A percentile compares a stretch with the other conserved stretches of the same genome.
Evolutionary conservation across 257 asterid genomes (phyloP).

Genomic region (Craterostigma plantagineum): DNA sequence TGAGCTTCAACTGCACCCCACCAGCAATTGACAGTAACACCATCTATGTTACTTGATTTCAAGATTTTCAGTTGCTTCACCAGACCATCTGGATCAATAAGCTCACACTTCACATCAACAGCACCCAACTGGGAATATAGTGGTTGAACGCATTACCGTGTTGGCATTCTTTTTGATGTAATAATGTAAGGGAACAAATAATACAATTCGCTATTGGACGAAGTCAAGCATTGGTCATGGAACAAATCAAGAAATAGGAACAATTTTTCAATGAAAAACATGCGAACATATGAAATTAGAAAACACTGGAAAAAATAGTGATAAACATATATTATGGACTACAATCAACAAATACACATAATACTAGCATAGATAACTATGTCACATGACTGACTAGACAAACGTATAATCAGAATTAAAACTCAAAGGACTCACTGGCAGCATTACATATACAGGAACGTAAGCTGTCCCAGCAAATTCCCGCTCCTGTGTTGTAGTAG

Average conservation of each 20-base stretch:
- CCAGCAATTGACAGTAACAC: conserved; percentile 91
- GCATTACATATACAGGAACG: conserved; percentile 83
- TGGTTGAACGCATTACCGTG: conserved; percentile 6
- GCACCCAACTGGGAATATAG: conserved; percentile 51
- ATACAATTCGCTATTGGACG: not conserved
- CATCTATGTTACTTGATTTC: conserved; percentile 64
- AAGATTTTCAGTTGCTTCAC: conserved; percentile 63
- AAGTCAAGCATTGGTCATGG: too few species aligned
- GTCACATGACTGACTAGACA: not conserved
- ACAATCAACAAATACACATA: conserved; percentile 3
- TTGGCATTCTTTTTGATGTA: not conserved
- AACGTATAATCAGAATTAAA: conserved; percentile 6
- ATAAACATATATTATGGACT: conserved; percentile 3
- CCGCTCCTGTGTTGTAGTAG: conserved; percentile 51
- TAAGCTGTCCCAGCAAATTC: conserved; percentile 74
- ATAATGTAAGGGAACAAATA: conserved; percentile 3
- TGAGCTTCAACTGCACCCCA: conserved; percentile 96
- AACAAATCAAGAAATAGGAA: too few species aligned
- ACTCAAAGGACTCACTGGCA: conserved; percentile 62
- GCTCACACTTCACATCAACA: conserved; percentile 78
- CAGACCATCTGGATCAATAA: conserved; percentile 73
- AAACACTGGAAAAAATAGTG: conserved; percentile 2
- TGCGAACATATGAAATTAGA: too few species aligned
- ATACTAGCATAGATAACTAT: conserved; percentile 7
- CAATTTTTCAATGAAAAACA: too few species aligned